Evolutionary conservation across 768 basidiomycete genomes (phyloP).

Genomic region (Leccinum barrowsii): DNA sequence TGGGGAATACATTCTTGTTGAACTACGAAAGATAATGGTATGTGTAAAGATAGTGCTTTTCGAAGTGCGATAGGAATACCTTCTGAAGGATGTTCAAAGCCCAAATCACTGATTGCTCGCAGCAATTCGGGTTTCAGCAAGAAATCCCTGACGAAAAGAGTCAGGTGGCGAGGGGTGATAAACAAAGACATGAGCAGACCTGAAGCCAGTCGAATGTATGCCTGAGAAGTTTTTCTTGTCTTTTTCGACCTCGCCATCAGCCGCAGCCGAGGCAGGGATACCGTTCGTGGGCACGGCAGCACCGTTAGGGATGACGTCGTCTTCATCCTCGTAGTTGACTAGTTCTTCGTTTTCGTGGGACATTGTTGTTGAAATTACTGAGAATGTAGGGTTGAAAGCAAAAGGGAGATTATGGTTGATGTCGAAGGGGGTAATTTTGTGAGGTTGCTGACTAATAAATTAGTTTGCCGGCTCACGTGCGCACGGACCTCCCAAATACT

Average conservation of each 20-base stretch:
- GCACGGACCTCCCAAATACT: slow-evolving; percentile 25
- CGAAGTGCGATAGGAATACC: slow-evolving; percentile 45
- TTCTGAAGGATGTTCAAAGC: slow-evolving; percentile 99
- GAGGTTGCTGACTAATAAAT: slow-evolving; percentile 29
- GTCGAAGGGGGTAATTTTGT: slow-evolving; percentile 24
- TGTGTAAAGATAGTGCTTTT: background rate
- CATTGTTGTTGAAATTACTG: slow-evolving; percentile 44
- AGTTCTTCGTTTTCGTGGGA: slow-evolving; percentile 87
- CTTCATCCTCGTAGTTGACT: slow-evolving; percentile 92
- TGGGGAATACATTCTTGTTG: slow-evolving; percentile 99
- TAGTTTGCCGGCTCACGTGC: slow-evolving; percentile 9
- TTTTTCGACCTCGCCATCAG: slow-evolving; percentile 59
- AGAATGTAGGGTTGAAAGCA: slow-evolving; percentile 25
- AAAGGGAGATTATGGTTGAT: slow-evolving; percentile 15
- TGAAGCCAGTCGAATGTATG: slow-evolving; percentile 99
- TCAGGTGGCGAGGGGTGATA: background rate
- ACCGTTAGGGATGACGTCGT: slow-evolving; percentile 69
- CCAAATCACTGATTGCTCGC: slow-evolving; percentile 97
- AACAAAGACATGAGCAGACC: slow-evolving; percentile 48
- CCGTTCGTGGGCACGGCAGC: slow-evolving; percentile 45
- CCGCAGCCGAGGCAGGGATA: slow-evolving; percentile 43
- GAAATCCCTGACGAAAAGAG: slow-evolving; percentile 69
- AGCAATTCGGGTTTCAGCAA: slow-evolving; percentile 95
- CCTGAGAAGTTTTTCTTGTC: slow-evolving; percentile 99
- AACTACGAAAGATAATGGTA: slow-evolving; percentile 45